phyloP scores from a whole-genome alignment of 139 green algal genomes.

The Coccomyxa sp. region DNA sequence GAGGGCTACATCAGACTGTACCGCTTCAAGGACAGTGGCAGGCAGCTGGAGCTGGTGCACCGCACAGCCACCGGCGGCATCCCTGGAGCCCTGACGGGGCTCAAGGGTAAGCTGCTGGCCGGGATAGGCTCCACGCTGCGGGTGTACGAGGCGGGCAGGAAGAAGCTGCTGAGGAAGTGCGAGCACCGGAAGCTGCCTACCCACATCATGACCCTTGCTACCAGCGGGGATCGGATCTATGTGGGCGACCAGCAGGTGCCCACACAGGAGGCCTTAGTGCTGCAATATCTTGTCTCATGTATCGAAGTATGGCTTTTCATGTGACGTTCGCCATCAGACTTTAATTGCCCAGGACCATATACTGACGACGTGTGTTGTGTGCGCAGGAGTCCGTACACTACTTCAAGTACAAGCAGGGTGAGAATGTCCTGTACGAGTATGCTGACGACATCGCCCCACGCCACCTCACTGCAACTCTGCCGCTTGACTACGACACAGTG shows the following conservation, averaged over 20 bases:
- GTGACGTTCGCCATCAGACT: background rate
- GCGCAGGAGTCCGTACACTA: constrained; percentile 70
- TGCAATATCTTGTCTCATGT: background rate
- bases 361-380: background rate
- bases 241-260: constrained; percentile 73
- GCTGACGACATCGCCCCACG: constrained; percentile 85
- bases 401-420: constrained; percentile 81
- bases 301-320: background rate
- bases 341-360: background rate
- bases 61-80: constrained; percentile 73
- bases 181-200: constrained; percentile 83
- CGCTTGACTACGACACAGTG: constrained; percentile 96
- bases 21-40: constrained; percentile 60
- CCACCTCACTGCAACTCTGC: constrained; percentile 74
- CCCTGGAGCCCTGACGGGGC: constrained; percentile 72
- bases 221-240: constrained; percentile 78
- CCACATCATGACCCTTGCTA: constrained; percentile 61
- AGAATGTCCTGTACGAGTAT: constrained; percentile 94
- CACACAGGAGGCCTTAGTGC: no score
- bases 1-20: constrained; percentile 81
- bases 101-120: constrained; percentile 88
- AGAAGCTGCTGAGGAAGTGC: constrained; percentile 96
- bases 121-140: constrained; percentile 81
- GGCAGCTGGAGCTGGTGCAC: constrained; percentile 84
- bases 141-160: constrained; percentile 95